Evolutionary conservation across 768 basidiomycete genomes (phyloP).

Genomic region (Leccinum pellstonianum): DNA sequence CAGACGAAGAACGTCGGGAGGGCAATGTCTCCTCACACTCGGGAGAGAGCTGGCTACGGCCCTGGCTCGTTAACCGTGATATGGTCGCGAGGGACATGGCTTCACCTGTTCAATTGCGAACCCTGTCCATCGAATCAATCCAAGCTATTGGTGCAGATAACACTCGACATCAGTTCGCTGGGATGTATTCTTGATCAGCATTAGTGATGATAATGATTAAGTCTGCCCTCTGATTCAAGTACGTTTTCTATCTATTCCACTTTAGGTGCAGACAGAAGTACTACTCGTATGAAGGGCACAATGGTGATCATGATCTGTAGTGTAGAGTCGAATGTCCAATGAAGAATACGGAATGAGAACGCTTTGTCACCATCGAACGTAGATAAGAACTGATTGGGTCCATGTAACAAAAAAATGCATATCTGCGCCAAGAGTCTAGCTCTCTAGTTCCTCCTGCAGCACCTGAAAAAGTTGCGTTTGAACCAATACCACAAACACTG

Average conservation of each 20-base stretch:
- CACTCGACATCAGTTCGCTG: slow-evolving; percentile 40
- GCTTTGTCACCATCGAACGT: slow-evolving; percentile 29
- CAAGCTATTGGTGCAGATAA: slow-evolving; percentile 15
- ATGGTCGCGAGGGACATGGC: slow-evolving; percentile 18
- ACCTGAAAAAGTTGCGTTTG: slow-evolving; percentile 79
- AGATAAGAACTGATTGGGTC: slow-evolving; percentile 33
- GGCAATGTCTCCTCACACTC: slow-evolving; percentile 1
- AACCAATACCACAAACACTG: slow-evolving; percentile 84
- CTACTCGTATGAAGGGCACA: slow-evolving; percentile 16
- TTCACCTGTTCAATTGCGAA: slow-evolving; percentile 19
- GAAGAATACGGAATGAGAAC: slow-evolving; percentile 14
- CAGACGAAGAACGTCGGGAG: slow-evolving; percentile 18
- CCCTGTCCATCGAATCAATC: slow-evolving; percentile 16
- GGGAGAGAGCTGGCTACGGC: slow-evolving; percentile 18
- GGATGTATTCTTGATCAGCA: slow-evolving; percentile 56
- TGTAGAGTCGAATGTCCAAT: slow-evolving; percentile 27
- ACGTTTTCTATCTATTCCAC: slow-evolving; percentile 26
- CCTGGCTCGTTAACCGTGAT: slow-evolving; percentile 23
- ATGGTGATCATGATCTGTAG: slow-evolving; percentile 20
- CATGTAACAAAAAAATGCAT: slow-evolving; percentile 22
- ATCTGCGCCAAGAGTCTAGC: slow-evolving; percentile 4
- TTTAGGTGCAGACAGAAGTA: slow-evolving; percentile 23
- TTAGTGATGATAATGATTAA: slow-evolving; percentile 9
- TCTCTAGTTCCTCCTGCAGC: slow-evolving; percentile 68
- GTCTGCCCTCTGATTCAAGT: slow-evolving; percentile 17